phyloP scores from a whole-genome alignment of 139 green algal species.

The Tetradesmus obliquus region DNA sequence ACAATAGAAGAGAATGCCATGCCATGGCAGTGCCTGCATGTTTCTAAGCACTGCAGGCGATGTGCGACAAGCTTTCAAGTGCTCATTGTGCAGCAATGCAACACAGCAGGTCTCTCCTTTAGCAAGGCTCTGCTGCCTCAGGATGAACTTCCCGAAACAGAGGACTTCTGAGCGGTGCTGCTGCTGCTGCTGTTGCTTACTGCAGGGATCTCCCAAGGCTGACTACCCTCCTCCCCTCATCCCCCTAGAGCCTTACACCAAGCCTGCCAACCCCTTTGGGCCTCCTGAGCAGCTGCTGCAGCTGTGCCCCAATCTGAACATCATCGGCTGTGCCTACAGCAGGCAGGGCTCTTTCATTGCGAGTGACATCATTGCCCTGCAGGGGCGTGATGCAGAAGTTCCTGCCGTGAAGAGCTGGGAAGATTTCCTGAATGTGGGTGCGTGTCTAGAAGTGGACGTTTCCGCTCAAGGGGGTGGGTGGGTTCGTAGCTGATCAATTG shows the following conservation, averaged over 20 bases:
- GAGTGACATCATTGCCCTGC: slow-evolving; percentile 18
- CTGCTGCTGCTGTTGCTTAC: not conserved
- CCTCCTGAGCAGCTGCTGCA: slow-evolving; percentile 22
- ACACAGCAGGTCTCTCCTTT: no score
- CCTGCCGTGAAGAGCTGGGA: not conserved
- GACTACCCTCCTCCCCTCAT: slow-evolving; percentile 41
- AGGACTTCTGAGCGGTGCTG: not conserved
- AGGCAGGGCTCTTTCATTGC: slow-evolving; percentile 1
- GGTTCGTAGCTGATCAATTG: no score
- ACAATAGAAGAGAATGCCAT: no score
- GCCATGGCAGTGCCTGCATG: no score
- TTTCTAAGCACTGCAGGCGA: no score
- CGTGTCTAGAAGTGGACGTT: not conserved
- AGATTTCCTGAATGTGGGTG: slow-evolving; percentile 5
- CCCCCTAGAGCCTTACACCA: slow-evolving; percentile 20
- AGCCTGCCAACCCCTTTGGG: slow-evolving; percentile 32
- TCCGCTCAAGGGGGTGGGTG: no score
- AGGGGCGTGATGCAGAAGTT: not conserved
- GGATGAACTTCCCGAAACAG: no score
- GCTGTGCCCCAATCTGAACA: slow-evolving; percentile 5
- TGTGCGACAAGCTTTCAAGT: no score
- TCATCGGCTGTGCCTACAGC: slow-evolving; percentile 25
- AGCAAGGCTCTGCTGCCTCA: no score
- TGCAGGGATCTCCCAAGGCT: slow-evolving; percentile 27
- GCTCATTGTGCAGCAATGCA: no score